Evolutionary conservation across 2,329 filamentous ascomycete species (phyloP).

Genomic region (Malbranchea cinnamomea): DNA sequence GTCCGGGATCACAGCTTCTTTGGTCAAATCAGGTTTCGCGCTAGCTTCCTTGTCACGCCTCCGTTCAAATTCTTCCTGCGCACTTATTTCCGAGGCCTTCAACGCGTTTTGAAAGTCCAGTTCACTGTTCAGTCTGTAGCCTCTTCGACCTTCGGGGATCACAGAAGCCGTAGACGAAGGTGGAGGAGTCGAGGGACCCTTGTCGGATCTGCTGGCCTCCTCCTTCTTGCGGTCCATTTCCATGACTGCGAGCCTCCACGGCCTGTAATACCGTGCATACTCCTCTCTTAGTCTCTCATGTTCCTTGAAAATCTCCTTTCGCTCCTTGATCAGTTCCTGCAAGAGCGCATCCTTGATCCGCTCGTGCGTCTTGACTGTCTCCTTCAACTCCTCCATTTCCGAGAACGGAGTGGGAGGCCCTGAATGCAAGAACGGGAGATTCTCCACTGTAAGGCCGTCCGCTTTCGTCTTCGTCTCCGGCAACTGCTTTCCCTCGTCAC

Average conservation of each 20-base stretch:
- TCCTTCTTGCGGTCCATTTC: constrained; percentile 28
- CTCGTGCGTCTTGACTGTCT: constrained; percentile 25
- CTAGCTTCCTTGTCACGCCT: constrained; percentile 29
- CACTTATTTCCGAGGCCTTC: constrained; percentile 32
- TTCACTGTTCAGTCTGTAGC: constrained; percentile 34
- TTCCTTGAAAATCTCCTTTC: constrained; percentile 24
- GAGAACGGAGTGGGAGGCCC: constrained; percentile 30
- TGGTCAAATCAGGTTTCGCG: constrained; percentile 28
- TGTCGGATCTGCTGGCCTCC: constrained; percentile 22
- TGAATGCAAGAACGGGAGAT: constrained; percentile 30
- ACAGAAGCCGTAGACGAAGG: constrained; percentile 15
- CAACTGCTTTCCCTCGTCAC: not conserved
- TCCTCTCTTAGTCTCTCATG: constrained; percentile 26
- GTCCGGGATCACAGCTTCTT: constrained; percentile 33
- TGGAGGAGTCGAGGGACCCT: constrained; percentile 20
- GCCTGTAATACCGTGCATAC: constrained; percentile 28
- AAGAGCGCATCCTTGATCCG: constrained; percentile 25
- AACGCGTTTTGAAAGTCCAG: constrained; percentile 35
- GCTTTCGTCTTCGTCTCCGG: constrained; percentile 3
- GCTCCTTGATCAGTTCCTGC: constrained; percentile 23
- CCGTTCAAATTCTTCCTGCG: constrained; percentile 32
- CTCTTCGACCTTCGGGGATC: constrained; percentile 24
- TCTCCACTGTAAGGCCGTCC: constrained; percentile 17
- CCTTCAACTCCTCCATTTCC: constrained; percentile 30
- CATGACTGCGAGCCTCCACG: constrained; percentile 30